Evolutionary conservation across 768 basidiomycete species (phyloP).

Genomic region (Suillus ampliporus): DNA sequence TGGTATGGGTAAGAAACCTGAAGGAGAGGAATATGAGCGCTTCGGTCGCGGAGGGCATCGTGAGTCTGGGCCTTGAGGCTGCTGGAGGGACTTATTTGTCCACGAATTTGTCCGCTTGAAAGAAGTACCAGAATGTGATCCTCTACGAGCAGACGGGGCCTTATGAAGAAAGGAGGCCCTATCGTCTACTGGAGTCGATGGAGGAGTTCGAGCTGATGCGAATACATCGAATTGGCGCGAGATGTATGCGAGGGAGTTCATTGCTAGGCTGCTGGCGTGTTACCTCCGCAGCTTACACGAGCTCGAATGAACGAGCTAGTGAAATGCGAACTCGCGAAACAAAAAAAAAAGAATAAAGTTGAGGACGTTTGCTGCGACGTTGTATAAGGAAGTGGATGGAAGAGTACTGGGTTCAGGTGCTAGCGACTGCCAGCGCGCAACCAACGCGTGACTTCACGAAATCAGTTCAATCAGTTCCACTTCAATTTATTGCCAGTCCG

Average conservation of each 20-base stretch:
- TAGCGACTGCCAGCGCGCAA: slow-evolving; percentile 2
- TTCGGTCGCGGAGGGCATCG: slow-evolving; percentile 44
- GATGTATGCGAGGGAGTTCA: slow-evolving; percentile 85
- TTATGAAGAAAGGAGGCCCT: slow-evolving; percentile 37
- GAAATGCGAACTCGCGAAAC: background rate
- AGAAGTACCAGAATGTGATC: slow-evolving; percentile 32
- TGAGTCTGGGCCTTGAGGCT: slow-evolving; percentile 37
- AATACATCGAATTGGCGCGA: slow-evolving; percentile 84
- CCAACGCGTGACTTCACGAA: slow-evolving; percentile 12
- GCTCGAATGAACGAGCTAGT: slow-evolving; percentile 12
- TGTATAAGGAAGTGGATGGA: background rate
- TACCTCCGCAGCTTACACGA: slow-evolving; percentile 9
- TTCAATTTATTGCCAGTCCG: background rate
- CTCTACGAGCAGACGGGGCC: slow-evolving; percentile 29
- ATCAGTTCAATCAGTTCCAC: background rate
- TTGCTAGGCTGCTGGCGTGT: slow-evolving; percentile 30
- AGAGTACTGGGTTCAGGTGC: slow-evolving; percentile 1
- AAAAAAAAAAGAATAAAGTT: background rate
- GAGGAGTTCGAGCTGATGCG: slow-evolving; percentile 62
- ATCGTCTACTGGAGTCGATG: slow-evolving; percentile 57
- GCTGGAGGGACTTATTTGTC: slow-evolving; percentile 59
- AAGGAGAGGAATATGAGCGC: slow-evolving; percentile 70
- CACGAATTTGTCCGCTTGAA: slow-evolving; percentile 60
- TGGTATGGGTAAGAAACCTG: slow-evolving; percentile 49
- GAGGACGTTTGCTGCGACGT: background rate